phyloP scores from a whole-genome alignment of 305 asterid genomes.

The Solanum hybrid region DNA sequence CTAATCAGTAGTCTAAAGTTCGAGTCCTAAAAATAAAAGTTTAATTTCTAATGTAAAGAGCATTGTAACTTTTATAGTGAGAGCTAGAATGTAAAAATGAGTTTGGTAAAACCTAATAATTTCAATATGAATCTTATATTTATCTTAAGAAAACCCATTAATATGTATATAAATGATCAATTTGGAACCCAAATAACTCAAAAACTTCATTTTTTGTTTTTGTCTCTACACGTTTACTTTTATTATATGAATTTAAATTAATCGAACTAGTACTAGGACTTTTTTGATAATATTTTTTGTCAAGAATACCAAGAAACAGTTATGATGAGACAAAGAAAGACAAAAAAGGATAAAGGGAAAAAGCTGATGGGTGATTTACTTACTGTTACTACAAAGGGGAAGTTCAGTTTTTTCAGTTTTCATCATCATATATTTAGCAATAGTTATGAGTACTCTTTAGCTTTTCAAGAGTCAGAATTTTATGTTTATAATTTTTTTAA shows the following conservation, averaged over 20 bases:
- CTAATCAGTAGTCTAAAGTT: neutral
- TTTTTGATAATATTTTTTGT: conserved; percentile 16
- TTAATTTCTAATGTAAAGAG: neutral
- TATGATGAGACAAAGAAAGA: neutral
- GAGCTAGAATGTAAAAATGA: neutral
- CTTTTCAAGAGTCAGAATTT: neutral
- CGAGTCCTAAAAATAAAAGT: neutral
- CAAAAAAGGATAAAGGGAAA: neutral
- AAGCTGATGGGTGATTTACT: conserved; percentile 3
- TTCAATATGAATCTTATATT: neutral
- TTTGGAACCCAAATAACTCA: neutral
- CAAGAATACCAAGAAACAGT: conserved; percentile 27
- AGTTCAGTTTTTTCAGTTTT: neutral
- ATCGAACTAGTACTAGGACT: neutral
- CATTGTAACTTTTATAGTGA: neutral
- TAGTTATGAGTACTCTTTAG: neutral
- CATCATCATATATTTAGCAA: neutral
- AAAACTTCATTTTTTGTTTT: rapidly evolving
- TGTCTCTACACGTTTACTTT: neutral
- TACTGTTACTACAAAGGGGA: neutral
- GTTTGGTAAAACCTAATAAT: neutral
- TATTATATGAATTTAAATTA: neutral
- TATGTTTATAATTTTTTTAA: neutral
- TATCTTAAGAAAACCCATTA: neutral
- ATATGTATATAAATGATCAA: neutral